Percentiles rank a stretch among this genome's conserved stretches.
Evolutionary conservation across 106 monocot species (phyloP).

Genomic region (Dactylorhiza incarnata): DNA sequence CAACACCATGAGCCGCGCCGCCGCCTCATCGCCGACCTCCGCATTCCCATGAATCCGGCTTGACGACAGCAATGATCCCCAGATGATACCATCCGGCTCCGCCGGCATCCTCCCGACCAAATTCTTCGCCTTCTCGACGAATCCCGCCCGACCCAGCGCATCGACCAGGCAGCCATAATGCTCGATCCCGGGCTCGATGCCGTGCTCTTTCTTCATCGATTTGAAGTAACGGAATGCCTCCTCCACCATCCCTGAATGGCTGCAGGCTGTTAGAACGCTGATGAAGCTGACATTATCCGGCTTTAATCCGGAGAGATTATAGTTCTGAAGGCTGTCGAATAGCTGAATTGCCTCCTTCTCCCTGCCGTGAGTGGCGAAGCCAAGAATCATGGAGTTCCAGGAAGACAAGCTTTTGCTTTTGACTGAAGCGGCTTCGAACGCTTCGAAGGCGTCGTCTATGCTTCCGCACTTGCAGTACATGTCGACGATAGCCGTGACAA

Average conservation of each 20-base stretch:
- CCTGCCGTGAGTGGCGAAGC: slow-evolving; percentile 30
- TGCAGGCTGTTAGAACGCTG: slow-evolving; percentile 36
- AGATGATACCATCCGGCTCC: slow-evolving; percentile 33
- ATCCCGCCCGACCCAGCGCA: slow-evolving; percentile 37
- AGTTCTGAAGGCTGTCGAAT: slow-evolving; percentile 22
- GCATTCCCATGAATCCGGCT: slow-evolving; percentile 27
- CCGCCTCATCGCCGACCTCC: slow-evolving; percentile 17
- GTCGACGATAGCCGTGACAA: slow-evolving; percentile 36
- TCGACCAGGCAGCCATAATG: slow-evolving; percentile 66
- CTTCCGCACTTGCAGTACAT: slow-evolving; percentile 71
- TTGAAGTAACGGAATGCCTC: slow-evolving; percentile 35
- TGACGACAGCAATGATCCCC: slow-evolving; percentile 40
- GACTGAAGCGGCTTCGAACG: slow-evolving; percentile 21
- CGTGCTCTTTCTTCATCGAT: slow-evolving; percentile 20
- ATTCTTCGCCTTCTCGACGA: slow-evolving; percentile 40
- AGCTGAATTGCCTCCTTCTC: slow-evolving; percentile 25
- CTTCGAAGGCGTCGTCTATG: slow-evolving; percentile 33
- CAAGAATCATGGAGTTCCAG: slow-evolving; percentile 54
- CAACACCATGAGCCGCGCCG: slow-evolving; percentile 12
- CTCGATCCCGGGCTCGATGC: slow-evolving; percentile 28
- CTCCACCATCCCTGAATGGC: slow-evolving; percentile 33
- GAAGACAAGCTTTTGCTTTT: slow-evolving; percentile 26
- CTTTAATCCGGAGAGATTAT: not conserved
- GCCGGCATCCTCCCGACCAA: slow-evolving; percentile 36
- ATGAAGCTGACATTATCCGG: slow-evolving; percentile 52